Evolutionary conservation across 257 asterid genomes (phyloP).

Genomic region (Jacaranda copaia): DNA sequence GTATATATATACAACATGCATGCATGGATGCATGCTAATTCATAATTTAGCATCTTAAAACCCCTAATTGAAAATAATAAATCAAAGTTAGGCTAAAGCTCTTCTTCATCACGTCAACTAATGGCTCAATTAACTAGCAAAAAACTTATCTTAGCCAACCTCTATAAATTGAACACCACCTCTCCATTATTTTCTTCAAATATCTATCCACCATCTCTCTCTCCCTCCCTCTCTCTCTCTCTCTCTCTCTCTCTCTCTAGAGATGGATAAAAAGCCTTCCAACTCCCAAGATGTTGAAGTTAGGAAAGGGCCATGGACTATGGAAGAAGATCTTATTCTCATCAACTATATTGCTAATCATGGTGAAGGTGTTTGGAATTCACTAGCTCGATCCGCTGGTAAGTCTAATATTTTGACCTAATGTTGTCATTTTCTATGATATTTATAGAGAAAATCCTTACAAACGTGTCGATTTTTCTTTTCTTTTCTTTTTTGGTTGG

Average conservation of each 20-base stretch:
- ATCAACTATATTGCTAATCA: conserved; percentile 94
- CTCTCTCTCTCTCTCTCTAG: conserved; percentile 15
- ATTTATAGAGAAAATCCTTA: conserved; percentile 26
- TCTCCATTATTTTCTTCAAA: conserved; percentile 43
- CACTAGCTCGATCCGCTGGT: conserved; percentile 94
- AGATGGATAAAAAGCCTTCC: conserved; percentile 78
- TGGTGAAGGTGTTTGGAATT: conserved; percentile 98
- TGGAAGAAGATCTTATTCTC: conserved; percentile 97
- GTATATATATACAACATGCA: not conserved
- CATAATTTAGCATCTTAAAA: conserved; percentile 11
- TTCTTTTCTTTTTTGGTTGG: not conserved
- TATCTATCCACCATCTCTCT: conserved; percentile 14
- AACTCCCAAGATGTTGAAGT: conserved; percentile 83
- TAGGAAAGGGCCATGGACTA: conserved; percentile 99
- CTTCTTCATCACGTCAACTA: conserved; percentile 37
- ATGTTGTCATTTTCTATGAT: too few relatives aligned
- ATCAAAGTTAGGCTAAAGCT: conserved; percentile 60
- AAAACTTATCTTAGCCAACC: conserved; percentile 23
- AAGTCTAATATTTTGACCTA: not conserved
- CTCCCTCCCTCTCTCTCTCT: conserved; percentile 25
- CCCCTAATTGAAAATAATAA: conserved; percentile 31
- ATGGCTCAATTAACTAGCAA: conserved; percentile 36
- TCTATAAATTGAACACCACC: conserved; percentile 73
- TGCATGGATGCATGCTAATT: not conserved
- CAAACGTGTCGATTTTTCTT: not conserved